Conservation (phyloP, 2,329 filamentous ascomycete genomes). For the Fusarium sp. region DNA sequence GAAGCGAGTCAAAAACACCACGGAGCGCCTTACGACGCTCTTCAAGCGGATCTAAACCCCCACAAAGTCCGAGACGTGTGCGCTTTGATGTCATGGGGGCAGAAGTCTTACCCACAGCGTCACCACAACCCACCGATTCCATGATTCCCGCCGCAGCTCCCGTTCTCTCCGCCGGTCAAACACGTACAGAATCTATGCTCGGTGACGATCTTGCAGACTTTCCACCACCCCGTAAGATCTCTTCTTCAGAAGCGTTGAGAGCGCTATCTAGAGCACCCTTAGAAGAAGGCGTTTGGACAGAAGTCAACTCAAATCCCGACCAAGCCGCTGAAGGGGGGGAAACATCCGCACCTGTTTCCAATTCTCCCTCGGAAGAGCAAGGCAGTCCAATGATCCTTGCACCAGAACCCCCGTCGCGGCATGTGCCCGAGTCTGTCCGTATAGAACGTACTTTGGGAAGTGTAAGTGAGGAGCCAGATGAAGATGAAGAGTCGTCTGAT, state of each 20-base stretch:
- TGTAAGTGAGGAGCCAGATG: slow-evolving; percentile 47
- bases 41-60: slow-evolving; percentile 63
- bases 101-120: slow-evolving; percentile 71
- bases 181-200: slow-evolving; percentile 50
- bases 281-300: slow-evolving; percentile 65
- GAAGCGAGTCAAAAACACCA: slow-evolving; percentile 62
- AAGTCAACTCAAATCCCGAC: slow-evolving; percentile 56
- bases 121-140: slow-evolving; percentile 59
- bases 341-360: slow-evolving; percentile 17
- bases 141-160: slow-evolving; percentile 47
- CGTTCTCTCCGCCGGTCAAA: slow-evolving; percentile 44
- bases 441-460: slow-evolving; percentile 40
- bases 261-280: slow-evolving; percentile 64
- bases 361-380: slow-evolving; percentile 4
- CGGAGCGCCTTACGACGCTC: slow-evolving; percentile 70
- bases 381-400: slow-evolving; percentile 19
- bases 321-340: slow-evolving; percentile 40
- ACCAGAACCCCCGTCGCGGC: slow-evolving; percentile 36
- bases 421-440: slow-evolving; percentile 34
- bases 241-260: slow-evolving; percentile 66
- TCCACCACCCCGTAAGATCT: slow-evolving; percentile 64
- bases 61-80: slow-evolving; percentile 69
- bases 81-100: slow-evolving; percentile 71
- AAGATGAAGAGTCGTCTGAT: slow-evolving; percentile 53
- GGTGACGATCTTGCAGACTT: slow-evolving; percentile 56